Evolutionary conservation across 164 flowering plant species (phyloP).

Genomic region (Stephania japonica): DNA sequence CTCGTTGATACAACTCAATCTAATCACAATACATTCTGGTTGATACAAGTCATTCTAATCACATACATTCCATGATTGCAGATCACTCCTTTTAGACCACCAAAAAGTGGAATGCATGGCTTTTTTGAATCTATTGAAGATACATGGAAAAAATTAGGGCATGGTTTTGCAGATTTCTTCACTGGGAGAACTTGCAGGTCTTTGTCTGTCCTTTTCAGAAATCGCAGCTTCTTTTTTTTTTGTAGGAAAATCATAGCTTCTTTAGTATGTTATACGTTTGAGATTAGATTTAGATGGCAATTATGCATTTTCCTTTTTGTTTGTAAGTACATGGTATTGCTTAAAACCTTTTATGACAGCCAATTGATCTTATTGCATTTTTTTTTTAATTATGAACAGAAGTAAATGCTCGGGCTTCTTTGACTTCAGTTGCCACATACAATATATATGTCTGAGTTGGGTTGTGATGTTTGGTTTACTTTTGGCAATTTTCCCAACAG

Average conservation of each 20-base stretch:
- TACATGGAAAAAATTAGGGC: constrained; percentile 56
- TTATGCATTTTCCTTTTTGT: neutral
- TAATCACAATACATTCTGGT: neutral
- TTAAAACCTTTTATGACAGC: neutral
- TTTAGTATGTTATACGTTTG: neutral
- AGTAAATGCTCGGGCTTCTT: constrained; percentile 69
- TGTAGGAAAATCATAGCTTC: neutral
- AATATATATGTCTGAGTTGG: constrained; percentile 86
- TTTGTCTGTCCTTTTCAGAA: neutral
- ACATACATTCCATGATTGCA: constrained; percentile 3
- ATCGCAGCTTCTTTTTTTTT: too few species aligned
- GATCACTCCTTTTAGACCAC: constrained; percentile 14
- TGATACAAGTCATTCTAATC: neutral
- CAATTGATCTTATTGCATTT: neutral
- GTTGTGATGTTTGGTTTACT: constrained; percentile 59
- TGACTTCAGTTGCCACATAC: constrained; percentile 84
- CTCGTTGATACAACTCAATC: neutral
- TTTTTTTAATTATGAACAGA: constrained; percentile 38
- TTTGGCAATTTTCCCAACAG: constrained; percentile 73
- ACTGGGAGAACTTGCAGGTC: constrained; percentile 90
- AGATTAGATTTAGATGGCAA: neutral
- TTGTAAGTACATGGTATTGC: neutral
- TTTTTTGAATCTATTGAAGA: constrained; percentile 17
- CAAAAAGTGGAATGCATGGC: constrained; percentile 13
- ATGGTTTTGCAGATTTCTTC: constrained; percentile 53